phyloP scores from a whole-genome alignment of 2,329 filamentous ascomycete genomes.

The Colletotrichum theobromicola region DNA sequence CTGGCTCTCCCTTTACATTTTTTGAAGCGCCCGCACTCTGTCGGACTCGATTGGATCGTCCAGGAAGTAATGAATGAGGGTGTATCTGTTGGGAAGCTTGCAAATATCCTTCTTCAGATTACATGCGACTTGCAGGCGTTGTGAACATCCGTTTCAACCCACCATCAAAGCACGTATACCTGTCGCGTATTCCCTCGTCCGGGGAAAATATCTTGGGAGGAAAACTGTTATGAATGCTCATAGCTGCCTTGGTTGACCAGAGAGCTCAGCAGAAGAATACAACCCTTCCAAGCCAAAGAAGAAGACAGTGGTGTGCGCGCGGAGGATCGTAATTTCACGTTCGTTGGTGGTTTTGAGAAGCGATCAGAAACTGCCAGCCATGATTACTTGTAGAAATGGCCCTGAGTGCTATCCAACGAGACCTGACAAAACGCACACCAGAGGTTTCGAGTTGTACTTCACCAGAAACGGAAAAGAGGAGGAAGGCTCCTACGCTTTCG shows the following conservation, averaged over 20 bases:
- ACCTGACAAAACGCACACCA: background rate
- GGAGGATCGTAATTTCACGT: background rate
- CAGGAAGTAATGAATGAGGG: background rate
- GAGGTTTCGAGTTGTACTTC: background rate
- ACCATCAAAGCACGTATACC: too few species aligned
- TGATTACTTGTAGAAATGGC: background rate
- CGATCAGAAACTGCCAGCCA: background rate
- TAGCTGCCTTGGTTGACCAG: background rate
- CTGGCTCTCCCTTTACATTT: background rate
- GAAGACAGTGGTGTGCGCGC: background rate
- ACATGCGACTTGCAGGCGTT: background rate
- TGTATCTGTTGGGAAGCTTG: background rate
- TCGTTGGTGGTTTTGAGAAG: background rate
- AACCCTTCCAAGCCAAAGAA: background rate
- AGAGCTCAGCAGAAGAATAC: background rate
- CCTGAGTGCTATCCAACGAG: too few species aligned
- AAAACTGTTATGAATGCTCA: background rate
- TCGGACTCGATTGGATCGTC: background rate
- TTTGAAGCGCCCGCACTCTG: background rate
- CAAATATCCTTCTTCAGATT: background rate
- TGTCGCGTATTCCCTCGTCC: background rate
- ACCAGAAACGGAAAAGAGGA: background rate
- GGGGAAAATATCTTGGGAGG: background rate
- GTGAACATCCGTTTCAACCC: too few species aligned
- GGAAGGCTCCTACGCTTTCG: background rate